phyloP scores from a whole-genome alignment of 768 basidiomycete genomes.

The Calocera cornea region DNA sequence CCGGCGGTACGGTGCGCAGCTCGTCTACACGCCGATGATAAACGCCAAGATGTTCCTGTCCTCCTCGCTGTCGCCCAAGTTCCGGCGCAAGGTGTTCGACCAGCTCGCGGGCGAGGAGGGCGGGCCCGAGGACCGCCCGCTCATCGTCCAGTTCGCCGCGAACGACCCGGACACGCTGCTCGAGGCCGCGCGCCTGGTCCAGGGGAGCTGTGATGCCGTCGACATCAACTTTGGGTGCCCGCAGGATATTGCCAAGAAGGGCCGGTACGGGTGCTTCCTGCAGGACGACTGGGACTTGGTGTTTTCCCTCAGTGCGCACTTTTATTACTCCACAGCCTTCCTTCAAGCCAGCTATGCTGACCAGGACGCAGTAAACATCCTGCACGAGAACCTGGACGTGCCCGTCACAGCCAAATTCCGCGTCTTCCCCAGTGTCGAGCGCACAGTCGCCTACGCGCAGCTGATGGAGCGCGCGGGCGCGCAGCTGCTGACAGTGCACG shows the following conservation, averaged over 20 bases:
- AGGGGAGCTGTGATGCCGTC: constrained; percentile 75
- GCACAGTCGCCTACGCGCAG: constrained; percentile 85
- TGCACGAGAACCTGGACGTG: constrained; percentile 71
- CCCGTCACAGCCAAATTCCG: constrained; percentile 97
- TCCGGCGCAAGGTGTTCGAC: constrained; percentile 56
- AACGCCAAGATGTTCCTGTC: constrained; percentile 74
- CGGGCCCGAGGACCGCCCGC: constrained; percentile 55
- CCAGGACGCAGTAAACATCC: constrained; percentile 53
- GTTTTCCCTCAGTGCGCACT: constrained; percentile 50
- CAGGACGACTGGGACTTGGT: constrained; percentile 94
- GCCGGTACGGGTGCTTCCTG: constrained; percentile 78
- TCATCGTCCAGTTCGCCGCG: constrained; percentile 88
- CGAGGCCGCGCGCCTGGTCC: constrained; percentile 59
- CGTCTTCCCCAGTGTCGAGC: constrained; percentile 69
- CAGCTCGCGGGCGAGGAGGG: constrained; percentile 71
- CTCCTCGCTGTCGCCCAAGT: constrained; percentile 33
- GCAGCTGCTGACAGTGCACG: constrained; percentile 89
- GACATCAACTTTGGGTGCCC: constrained; percentile 93
- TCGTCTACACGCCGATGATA: constrained; percentile 98
- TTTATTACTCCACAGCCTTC: constrained; percentile 20
- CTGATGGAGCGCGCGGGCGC: constrained; percentile 95
- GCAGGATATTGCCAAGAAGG: constrained; percentile 82
- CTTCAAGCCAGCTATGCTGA: not conserved
- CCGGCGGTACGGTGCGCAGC: constrained; percentile 66
- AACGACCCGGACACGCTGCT: constrained; percentile 74